phyloP scores from a whole-genome alignment of 192 early-diverging fungal genomes.

The Coemansia umbellata region DNA sequence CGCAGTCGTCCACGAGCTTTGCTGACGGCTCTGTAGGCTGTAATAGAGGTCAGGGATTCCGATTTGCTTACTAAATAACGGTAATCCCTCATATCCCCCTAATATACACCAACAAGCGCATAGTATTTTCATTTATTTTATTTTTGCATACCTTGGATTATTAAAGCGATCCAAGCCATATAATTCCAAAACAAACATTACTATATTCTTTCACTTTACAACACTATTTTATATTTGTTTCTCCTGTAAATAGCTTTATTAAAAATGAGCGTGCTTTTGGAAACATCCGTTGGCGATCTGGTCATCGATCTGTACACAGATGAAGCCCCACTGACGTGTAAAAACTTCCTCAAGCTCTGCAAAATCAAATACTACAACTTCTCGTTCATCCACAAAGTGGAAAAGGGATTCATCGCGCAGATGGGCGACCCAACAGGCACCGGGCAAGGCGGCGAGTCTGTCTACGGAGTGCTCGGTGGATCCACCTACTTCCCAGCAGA shows the following conservation, averaged over 20 bases:
- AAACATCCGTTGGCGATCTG: slow-evolving; percentile 70
- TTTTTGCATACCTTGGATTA: not conserved
- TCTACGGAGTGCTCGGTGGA: slow-evolving; percentile 58
- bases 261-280: slow-evolving; percentile 72
- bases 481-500: slow-evolving; percentile 62
- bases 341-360: slow-evolving; percentile 83
- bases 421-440: slow-evolving; percentile 94
- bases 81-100: not conserved
- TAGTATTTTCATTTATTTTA: not conserved
- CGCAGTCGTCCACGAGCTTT: not conserved
- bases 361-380: slow-evolving; percentile 88
- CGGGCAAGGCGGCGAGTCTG: slow-evolving; percentile 77
- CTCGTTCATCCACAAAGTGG: slow-evolving; percentile 73
- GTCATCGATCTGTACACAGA: slow-evolving; percentile 26
- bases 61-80: slow-evolving; percentile 1
- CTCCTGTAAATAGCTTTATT: not conserved
- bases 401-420: slow-evolving; percentile 91
- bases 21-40: not conserved
- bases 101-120: not conserved
- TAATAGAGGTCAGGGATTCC: not conserved
- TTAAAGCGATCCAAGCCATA: not conserved
- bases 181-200: not conserved
- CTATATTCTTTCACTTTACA: not conserved
- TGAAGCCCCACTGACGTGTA: slow-evolving; percentile 74
- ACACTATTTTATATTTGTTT: not conserved